Base-by-base conservation (phyloP, 2,329 filamentous ascomycete species). In the Colletotrichum lini region DNA sequence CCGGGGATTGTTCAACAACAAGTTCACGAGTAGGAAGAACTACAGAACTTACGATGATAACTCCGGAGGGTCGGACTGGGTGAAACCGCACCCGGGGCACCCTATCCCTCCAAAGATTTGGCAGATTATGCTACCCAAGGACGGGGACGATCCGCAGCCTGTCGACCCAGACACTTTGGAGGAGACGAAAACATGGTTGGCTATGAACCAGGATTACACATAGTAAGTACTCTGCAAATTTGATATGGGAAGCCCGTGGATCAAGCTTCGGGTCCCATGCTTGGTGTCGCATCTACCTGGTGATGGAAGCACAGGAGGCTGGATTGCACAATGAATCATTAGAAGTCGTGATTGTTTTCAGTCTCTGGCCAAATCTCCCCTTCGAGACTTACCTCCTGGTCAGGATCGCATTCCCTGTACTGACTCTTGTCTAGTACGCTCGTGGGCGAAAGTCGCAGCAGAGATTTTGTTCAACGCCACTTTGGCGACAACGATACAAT, bases 391-490 rank as follows among this genome's bases (percentile, higher is more conserved):
- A 26, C 26, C 4, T 26, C 26, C 4, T 26, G 26, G 4, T 26
- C 26, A 26, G 26, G 26, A 26, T 26, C 26, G 26, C 4, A 4
- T 26, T 4, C 26, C 26, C 26, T 26, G 26, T 26, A 26, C 26
- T 26, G 26, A 26, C 26, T 26, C 26, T 26, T 26, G 26, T 23
- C 9, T n/a, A 75, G 73, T 74, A 77, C 74, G 1, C 72, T 80
- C 0, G 63, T 80, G 0, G 76, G 76, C 23, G 59, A 73, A 8
- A 56, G 69, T 4, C 74, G 75, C 9, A 75, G 73, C n/a, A 72
- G 78, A 23, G 69, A 75, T 21, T 79, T 80, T 47, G 70, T 81
- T 18, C 54, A 70, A 15, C 57, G 57, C 23, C 23, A 60, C 21
- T 60, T 64, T 26, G 4, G 26, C 26, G 3, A 26, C 38, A 23